Conservation (phyloP, 495 filamentous ascomycete genomes). For the Schizothecium vesticola region DNA sequence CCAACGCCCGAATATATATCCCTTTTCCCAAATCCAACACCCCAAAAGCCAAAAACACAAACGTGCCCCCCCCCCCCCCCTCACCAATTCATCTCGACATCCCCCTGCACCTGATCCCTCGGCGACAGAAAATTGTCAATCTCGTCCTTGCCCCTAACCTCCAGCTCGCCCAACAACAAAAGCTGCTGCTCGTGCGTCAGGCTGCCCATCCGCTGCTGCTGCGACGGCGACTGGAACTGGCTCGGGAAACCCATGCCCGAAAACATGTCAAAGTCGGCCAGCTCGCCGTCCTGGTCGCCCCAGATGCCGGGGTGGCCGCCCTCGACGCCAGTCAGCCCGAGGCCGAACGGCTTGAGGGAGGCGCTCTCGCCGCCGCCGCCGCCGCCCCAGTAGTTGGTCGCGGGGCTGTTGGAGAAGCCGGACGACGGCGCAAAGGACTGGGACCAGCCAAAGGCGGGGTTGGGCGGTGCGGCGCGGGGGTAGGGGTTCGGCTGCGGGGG, state of each 20-base stretch:
- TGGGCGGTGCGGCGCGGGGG: constrained; percentile 34
- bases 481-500: constrained; percentile 27
- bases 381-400: constrained; percentile 28
- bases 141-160: constrained; percentile 58
- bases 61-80: constrained; percentile 10
- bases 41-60: not conserved
- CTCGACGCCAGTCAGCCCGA: constrained; percentile 14
- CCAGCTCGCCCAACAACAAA: constrained; percentile 62
- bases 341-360: constrained; percentile 11
- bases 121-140: constrained; percentile 57
- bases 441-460: constrained; percentile 40
- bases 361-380: constrained; percentile 14
- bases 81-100: constrained; percentile 1
- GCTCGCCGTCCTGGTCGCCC: not conserved
- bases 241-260: constrained; percentile 28
- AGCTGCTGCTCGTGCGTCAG: constrained; percentile 66
- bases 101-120: constrained; percentile 21
- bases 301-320: constrained; percentile 1
- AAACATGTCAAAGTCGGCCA: constrained; percentile 22
- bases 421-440: constrained; percentile 24
- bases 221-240: constrained; percentile 28
- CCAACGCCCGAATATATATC: not conserved
- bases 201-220: constrained; percentile 53
- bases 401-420: constrained; percentile 25
- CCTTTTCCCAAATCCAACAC: not conserved